Evolutionary conservation across 163 green algal species (phyloP).

Genomic region (Picocystis sp.): DNA sequence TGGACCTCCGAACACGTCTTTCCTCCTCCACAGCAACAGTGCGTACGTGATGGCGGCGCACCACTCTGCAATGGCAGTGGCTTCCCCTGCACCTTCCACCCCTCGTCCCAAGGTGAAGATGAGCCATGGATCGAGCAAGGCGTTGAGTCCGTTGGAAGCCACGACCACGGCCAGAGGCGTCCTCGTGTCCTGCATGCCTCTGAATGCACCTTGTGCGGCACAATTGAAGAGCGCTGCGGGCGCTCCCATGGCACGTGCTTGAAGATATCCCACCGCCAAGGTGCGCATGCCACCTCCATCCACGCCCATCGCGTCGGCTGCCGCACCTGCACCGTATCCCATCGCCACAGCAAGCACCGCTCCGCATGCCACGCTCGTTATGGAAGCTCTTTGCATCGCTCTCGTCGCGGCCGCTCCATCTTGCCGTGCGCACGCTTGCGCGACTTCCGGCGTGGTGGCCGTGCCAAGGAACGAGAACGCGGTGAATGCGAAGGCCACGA

Average conservation of each 20-base stretch:
- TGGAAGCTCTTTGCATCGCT: neutral
- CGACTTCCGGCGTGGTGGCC: constrained; percentile 47
- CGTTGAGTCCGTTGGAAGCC: constrained; percentile 37
- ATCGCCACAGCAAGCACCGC: constrained; percentile 25
- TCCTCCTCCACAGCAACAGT: constrained; percentile 15
- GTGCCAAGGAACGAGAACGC: constrained; percentile 59
- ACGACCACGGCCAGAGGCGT: constrained; percentile 41
- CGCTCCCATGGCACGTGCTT: constrained; percentile 28
- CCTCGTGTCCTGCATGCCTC: constrained; percentile 39
- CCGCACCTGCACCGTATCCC: constrained; percentile 10
- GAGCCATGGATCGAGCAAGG: constrained; percentile 29
- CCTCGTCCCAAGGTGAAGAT: constrained; percentile 38
- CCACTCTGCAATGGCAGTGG: constrained; percentile 37
- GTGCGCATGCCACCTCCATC: constrained; percentile 17
- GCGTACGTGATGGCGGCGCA: constrained; percentile 29
- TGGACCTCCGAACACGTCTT: constrained; percentile 22
- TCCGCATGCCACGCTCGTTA: constrained; percentile 22
- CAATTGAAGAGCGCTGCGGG: constrained; percentile 39
- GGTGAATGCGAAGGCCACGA: constrained; percentile 48
- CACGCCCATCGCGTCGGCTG: constrained; percentile 35
- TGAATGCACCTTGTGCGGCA: constrained; percentile 36
- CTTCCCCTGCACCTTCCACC: constrained; percentile 35
- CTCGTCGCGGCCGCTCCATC: constrained; percentile 10
- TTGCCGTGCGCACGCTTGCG: constrained; percentile 26
- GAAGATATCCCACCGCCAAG: constrained; percentile 31